Evolutionary conservation across 306 rosid species (phyloP), one percentile per base, ranked within the genome.

Genomic region (Quercus mongolica): DNA sequence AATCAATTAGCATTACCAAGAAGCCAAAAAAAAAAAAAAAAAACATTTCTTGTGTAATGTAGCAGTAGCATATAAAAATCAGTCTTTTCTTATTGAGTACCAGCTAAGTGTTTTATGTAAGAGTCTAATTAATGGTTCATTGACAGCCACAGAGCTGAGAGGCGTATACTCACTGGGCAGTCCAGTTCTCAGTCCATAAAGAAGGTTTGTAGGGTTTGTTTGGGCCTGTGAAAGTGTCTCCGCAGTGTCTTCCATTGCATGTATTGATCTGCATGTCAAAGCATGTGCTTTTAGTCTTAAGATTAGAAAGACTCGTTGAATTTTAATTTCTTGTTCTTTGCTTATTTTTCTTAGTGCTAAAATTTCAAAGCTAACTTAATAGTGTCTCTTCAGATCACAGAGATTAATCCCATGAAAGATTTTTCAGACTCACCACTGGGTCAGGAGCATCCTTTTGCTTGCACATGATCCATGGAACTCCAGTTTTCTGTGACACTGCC

Each of bases 221-320:
- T n/a, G 98, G 99, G 33, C 99, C 99, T 1, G 83, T 0, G 75
- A 93, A 96, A 17, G 98, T 93, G 79, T 96, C 99, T 76, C 93
- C 99, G n/a, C 99, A 96, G 25, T 96, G 92, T 79, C 98, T 93
- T 85, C 99, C 99, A 54, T 96, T 96, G 91, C 99, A 96, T 21
- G 98, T 73, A 41, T 91, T 96, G 71, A 96, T 93, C 99, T 95
- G 84, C 30, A 23, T 30, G n/a, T 74, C 14, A 51, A 75, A 75
- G 56, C 21, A 19, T 3, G 72, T 33, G 9, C 72, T 19, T 68
- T 68, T 11, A 68, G 72, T 68, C 72, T 33, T 2, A 19, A 35
- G 26, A 68, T 19, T 35, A 10, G 26, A 1, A 68, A 68, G 72
- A 38, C 72, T 33, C 72, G 1, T 28, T 26, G 25, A 18, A 63